Base-by-base conservation (phyloP, 768 basidiomycete species). In the Dioszegia hungarica region DNA sequence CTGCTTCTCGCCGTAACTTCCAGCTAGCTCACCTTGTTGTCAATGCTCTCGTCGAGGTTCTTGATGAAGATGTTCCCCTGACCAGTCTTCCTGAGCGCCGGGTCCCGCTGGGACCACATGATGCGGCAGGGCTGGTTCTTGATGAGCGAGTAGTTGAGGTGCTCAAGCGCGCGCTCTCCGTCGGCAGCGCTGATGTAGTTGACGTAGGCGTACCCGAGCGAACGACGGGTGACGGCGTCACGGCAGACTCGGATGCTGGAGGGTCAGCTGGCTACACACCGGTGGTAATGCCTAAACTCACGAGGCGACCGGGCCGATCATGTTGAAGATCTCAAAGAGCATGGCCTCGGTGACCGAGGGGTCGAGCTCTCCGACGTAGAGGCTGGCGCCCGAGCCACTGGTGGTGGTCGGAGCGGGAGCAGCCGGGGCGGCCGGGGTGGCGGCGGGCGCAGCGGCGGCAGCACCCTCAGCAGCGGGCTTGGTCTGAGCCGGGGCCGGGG, bases 21-120 rank as follows among this genome's bases (percentile, higher is more conserved):
- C 10, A 31, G 22, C 17, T 34, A 36, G 62, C 77, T 56, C 45
- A 86, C 88, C 84, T 97, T 97, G 83, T 99, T 97, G 80, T 99
- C 95, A 67, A 97, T 97, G 56, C 82, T 82, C 78, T 94, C 90
- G 72, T 95, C 93, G 66, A 99, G 80, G 80, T 99, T 99, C 82
- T 99, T 99, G 80, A 99, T 98, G 81, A 99, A 99, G 75, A 99
- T 91, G 78, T 99, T 99, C 78, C 95, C 95, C 80, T 97, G 92
- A 63, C 92, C 92, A 63, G 92, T 97, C 85, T 98, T 98, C 79
- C 95, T 89, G 75, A 99, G 86, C 67, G 92, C 90, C 58, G 95
- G 95, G 81, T 98, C 95, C 77, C 95, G 90, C 84, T 98, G 95
- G 73, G 93, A 97, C 94, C 95, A 98, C 95, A 99, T 99, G 83